Base-by-base conservation (phyloP, 768 basidiomycete genomes). In the Boletus rufocinnamomeus region DNA sequence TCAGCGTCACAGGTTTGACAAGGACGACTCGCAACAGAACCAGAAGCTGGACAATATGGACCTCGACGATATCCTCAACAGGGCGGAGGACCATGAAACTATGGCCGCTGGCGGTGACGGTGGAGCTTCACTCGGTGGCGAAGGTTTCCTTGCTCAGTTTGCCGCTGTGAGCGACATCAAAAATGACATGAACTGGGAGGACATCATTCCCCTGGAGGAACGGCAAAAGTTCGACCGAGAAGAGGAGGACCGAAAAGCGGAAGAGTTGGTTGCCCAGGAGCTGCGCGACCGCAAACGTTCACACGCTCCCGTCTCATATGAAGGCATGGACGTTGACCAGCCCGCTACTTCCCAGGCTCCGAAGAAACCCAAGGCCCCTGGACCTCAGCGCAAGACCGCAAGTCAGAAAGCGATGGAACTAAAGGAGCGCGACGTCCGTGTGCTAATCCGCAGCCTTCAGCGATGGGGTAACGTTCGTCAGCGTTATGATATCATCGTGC, bases 31-130 rank as follows among this genome's bases (percentile, higher is more conserved):
- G 56, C 86, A 88, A 64, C 95, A 96, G 75, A 94, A 84, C 74
- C 84, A 95, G 76, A 98, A 98, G 76, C 86, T 99, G 40, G 96
- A 96, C 69, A 95, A 98, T 73, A 94, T 99, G 93, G 95, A 99
- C 75, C 85, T 99, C 25, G 97, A 98, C 74, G 97, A 98, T 66
- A 95, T 99, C 69, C 84, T 99, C 54, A 97, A 89, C 69, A 88
- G 91, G 55, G 97, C 97, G 27, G 97, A 99, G 75, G 93, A 91
- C 67, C 97, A 97, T 75, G 97, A 98, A 74, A 99, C 97, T 1
- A 82, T 95, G 65, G 86, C 87, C 10, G 85, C 87, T 35, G 84
- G 80, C 46, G 88, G 87, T 48, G 92, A 93, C 54, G 90, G 89
- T 57, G 92, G 92, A 47, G 85, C 95, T 14, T 98, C 97, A 4